A percentile compares a stretch with the other conserved stretches of the same genome.
Evolutionary conservation across 805 yeast species (phyloP).

Genomic region (Yarrowia keelungensis): DNA sequence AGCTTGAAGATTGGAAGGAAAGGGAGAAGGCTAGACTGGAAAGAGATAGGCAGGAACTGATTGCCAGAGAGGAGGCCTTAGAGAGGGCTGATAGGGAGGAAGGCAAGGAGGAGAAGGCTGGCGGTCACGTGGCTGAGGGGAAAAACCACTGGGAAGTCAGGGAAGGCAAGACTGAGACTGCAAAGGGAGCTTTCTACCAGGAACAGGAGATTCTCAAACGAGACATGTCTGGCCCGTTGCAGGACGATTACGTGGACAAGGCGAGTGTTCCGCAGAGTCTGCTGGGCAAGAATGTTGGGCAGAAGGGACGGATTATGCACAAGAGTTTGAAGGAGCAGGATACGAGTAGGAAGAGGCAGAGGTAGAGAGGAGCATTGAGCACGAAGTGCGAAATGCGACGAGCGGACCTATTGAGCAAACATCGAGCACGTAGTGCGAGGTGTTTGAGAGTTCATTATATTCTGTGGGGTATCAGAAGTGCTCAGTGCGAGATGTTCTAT

Average conservation of each 20-base stretch:
- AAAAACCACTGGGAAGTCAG: conserved; percentile 40
- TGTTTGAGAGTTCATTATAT: too few species aligned
- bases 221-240: conserved; percentile 23
- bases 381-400: too few species aligned
- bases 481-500: too few species aligned
- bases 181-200: conserved; percentile 50
- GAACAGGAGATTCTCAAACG: conserved; percentile 46
- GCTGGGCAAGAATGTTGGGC: conserved; percentile 47
- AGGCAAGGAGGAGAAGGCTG: background rate
- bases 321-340: conserved; percentile 48
- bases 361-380: background rate
- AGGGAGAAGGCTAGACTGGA: conserved; percentile 53
- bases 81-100: conserved; percentile 48
- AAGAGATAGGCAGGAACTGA: conserved; percentile 51
- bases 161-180: conserved; percentile 42
- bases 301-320: conserved; percentile 47
- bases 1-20: conserved; percentile 53
- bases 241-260: conserved; percentile 49
- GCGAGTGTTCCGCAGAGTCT: conserved; percentile 46
- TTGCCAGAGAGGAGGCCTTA: conserved; percentile 41
- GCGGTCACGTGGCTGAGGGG: conserved; percentile 36
- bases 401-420: too few species aligned
- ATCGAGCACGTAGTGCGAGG: too few species aligned
- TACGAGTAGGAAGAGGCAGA: conserved; percentile 43
- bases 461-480: too few species aligned